phyloP scores from a whole-genome alignment of 108 stramenopile genomes.

The Nitzschia sp. region DNA sequence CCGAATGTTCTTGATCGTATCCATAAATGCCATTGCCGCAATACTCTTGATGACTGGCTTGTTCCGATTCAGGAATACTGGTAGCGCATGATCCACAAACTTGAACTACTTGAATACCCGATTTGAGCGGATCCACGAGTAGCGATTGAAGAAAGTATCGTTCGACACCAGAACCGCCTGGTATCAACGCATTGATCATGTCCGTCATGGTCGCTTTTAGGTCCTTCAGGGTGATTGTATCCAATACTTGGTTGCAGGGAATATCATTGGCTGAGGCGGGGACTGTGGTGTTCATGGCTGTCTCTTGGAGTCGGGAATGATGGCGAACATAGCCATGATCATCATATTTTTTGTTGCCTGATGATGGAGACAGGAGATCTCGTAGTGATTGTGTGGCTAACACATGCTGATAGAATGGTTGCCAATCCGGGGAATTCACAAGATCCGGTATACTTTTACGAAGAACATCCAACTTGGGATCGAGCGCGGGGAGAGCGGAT shows the following conservation, averaged over 20 bases:
- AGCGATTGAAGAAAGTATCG: background rate
- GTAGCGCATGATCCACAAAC: background rate
- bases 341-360: background rate
- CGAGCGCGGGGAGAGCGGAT: too few species aligned
- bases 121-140: background rate
- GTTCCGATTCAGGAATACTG: background rate
- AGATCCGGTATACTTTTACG: background rate
- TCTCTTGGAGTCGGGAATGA: background rate
- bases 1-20: background rate
- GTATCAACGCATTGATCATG: background rate
- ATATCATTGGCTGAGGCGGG: background rate
- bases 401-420: background rate
- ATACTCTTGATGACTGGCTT: constrained; percentile 1
- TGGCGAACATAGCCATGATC: background rate
- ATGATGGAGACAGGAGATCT: background rate
- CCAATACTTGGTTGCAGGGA: constrained; percentile 7
- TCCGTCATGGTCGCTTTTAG: background rate
- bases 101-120: background rate
- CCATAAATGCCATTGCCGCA: constrained; percentile 1
- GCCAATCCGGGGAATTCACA: background rate
- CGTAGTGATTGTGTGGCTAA: background rate
- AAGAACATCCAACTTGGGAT: too few species aligned
- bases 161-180: background rate
- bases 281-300: background rate
- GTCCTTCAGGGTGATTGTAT: background rate